These are phyloP conservation scores for Cymodocea nodosa DNA, from an alignment of 116 monocot species.

Conservation along the genomic window DNA sequence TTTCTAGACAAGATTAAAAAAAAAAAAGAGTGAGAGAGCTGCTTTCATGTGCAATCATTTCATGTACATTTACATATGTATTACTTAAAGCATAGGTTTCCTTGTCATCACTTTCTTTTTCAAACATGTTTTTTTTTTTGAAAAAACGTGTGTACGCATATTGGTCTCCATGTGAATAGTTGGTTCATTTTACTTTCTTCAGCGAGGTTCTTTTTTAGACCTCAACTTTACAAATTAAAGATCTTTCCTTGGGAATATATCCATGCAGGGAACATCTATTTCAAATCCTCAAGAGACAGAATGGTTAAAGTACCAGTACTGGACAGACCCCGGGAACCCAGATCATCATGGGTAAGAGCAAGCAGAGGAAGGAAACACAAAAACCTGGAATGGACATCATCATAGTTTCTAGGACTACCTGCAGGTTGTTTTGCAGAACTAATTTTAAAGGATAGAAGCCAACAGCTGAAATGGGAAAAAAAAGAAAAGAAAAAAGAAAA, in stretches of 20 bases:
- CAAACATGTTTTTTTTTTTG: too few relatives aligned
- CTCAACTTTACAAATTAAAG: too few relatives aligned
- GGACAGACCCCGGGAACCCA: slow-evolving; percentile 57
- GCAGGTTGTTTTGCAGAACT: not conserved
- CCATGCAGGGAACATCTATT: slow-evolving; percentile 55
- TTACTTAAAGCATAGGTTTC: too few relatives aligned
- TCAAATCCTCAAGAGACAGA: slow-evolving; percentile 63
- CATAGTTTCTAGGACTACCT: not conserved
- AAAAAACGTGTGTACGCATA: too few relatives aligned
- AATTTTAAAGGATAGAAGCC: not conserved
- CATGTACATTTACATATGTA: too few relatives aligned
- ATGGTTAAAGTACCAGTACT: slow-evolving; percentile 65
- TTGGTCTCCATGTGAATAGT: too few relatives aligned
- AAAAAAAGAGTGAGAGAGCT: too few relatives aligned
- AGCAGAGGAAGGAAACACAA: not conserved
- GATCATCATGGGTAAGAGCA: slow-evolving; percentile 67
- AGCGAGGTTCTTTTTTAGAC: too few relatives aligned
- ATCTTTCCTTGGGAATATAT: not conserved
- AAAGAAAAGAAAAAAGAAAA: not conserved
- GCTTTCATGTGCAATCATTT: too few relatives aligned
- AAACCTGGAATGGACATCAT: not conserved
- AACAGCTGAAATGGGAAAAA: not conserved
- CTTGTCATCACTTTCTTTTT: too few relatives aligned
- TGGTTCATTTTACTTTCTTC: too few relatives aligned
- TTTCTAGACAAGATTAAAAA: too few relatives aligned